phyloP scores from a whole-genome alignment of 257 asterid species.

The Oldenlandia corymbosa region DNA sequence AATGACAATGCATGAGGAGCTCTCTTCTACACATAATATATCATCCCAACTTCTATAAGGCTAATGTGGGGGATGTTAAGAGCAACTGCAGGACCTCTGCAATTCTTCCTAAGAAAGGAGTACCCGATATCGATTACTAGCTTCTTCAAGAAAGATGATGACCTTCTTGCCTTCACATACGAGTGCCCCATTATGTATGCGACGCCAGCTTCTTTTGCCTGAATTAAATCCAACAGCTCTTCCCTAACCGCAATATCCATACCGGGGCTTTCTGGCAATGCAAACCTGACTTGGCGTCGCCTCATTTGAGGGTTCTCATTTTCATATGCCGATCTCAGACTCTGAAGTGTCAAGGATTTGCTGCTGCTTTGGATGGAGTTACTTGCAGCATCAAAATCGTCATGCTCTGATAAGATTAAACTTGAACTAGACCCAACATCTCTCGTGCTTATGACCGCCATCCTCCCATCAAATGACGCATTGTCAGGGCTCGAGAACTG shows the following conservation, averaged over 20 bases:
- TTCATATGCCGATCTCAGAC: slow-evolving; percentile 62
- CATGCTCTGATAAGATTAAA: slow-evolving; percentile 42
- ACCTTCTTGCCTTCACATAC: slow-evolving; percentile 73
- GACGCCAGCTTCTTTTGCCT: slow-evolving; percentile 89
- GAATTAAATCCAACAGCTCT: slow-evolving; percentile 69
- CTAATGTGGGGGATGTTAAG: slow-evolving; percentile 92
- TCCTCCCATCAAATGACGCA: slow-evolving; percentile 72
- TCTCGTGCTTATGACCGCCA: slow-evolving; percentile 85
- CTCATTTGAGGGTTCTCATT: slow-evolving; percentile 73
- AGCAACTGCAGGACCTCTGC: slow-evolving; percentile 91
- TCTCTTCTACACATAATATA: slow-evolving; percentile 55
- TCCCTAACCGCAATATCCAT: slow-evolving; percentile 68
- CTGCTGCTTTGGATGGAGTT: slow-evolving; percentile 62
- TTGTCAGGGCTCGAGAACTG: slow-evolving; percentile 59
- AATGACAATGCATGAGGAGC: no score
- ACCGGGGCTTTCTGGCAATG: slow-evolving; percentile 46
- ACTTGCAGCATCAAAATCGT: slow-evolving; percentile 22
- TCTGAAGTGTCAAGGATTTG: slow-evolving; percentile 65
- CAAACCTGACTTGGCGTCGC: slow-evolving; percentile 68
- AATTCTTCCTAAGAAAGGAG: slow-evolving; percentile 84
- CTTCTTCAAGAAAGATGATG: slow-evolving; percentile 67
- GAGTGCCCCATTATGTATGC: slow-evolving; percentile 96
- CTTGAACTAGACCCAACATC: slow-evolving; percentile 37
- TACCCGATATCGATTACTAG: slow-evolving; percentile 79
- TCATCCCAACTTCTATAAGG: slow-evolving; percentile 95